These are phyloP conservation scores for Spizellomyces punctatus DNA, from an alignment of 192 early-diverging fungal species.

Conservation along the genomic window DNA sequence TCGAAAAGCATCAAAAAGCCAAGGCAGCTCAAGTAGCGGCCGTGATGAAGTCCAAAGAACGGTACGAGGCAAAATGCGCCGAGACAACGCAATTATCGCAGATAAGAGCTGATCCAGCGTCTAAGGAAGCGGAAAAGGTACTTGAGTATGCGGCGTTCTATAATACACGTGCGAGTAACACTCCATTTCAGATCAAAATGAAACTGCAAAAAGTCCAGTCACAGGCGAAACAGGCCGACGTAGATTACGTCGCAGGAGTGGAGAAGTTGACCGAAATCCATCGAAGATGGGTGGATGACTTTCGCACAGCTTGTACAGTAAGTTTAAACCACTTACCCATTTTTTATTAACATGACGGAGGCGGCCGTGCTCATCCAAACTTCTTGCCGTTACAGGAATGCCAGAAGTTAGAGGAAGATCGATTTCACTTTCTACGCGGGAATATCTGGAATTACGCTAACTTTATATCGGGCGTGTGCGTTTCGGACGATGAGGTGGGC, in stretches of 20 bases:
- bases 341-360: neutral
- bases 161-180: neutral
- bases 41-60: constrained; percentile 48
- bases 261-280: constrained; percentile 51
- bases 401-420: constrained; percentile 57
- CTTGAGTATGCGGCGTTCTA: neutral
- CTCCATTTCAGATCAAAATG: constrained; percentile 25
- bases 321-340: constrained; percentile 11
- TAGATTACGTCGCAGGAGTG: constrained; percentile 47
- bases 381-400: constrained; percentile 35
- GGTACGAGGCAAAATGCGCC: constrained; percentile 50
- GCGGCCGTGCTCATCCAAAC: neutral
- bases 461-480: constrained; percentile 55
- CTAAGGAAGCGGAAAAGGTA: constrained; percentile 49
- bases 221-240: constrained; percentile 46
- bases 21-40: constrained; percentile 41
- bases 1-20: constrained; percentile 48
- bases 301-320: constrained; percentile 42
- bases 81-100: constrained; percentile 36
- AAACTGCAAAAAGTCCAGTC: constrained; percentile 43
- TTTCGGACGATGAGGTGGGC: constrained; percentile 53
- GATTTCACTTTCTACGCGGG: constrained; percentile 51
- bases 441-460: constrained; percentile 60
- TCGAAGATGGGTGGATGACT: constrained; percentile 50
- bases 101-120: constrained; percentile 20